Evolutionary conservation across 768 basidiomycete genomes (phyloP).

Genomic region (Lactarius hengduanensis): DNA sequence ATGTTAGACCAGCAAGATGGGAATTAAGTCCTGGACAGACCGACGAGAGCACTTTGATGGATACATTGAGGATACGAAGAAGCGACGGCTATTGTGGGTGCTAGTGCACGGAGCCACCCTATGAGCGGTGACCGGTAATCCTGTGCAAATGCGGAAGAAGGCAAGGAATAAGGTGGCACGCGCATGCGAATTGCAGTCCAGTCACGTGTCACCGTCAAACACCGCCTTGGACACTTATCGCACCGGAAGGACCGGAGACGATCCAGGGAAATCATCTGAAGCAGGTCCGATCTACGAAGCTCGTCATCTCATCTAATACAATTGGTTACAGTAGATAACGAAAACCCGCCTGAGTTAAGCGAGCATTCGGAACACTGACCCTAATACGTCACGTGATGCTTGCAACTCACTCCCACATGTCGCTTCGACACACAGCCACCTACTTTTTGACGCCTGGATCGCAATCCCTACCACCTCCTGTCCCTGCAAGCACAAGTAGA

Average conservation of each 20-base stretch:
- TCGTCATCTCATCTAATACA: neutral
- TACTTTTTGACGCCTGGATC: too few species aligned
- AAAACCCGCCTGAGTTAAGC: too few species aligned
- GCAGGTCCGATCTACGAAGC: neutral
- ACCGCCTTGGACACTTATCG: neutral
- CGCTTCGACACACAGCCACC: too few species aligned
- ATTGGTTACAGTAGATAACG: neutral
- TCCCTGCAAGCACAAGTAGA: too few species aligned
- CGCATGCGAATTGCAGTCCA: neutral
- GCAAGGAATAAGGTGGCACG: neutral
- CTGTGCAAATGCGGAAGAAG: slow-evolving; percentile 3
- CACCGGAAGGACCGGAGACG: neutral
- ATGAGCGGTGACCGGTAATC: neutral
- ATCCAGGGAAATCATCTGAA: neutral
- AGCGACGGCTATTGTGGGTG: neutral
- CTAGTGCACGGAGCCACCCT: neutral
- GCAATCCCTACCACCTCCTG: too few species aligned
- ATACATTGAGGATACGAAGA: neutral
- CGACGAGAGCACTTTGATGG: neutral
- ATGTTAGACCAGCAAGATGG: neutral
- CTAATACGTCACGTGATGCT: too few species aligned
- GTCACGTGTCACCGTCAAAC: neutral
- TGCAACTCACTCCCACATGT: too few species aligned
- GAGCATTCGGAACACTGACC: too few species aligned
- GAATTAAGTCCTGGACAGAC: neutral